A percentile compares a stretch with the other conserved stretches of the same genome.
Conservation (phyloP, 805 yeast genomes). For the Teunomyces gatunensis region DNA sequence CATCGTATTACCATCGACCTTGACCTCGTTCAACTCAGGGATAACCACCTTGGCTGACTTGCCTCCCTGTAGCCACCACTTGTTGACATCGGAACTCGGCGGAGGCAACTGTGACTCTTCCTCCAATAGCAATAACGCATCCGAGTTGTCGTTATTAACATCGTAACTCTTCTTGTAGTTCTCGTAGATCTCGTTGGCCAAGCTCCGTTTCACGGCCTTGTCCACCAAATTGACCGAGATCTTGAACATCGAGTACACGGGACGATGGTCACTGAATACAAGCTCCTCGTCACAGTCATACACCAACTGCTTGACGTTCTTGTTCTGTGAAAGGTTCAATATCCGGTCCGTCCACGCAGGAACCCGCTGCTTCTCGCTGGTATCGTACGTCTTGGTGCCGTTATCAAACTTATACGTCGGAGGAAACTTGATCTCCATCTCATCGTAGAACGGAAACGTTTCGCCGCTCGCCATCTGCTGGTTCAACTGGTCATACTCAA, state of each 20-base stretch:
- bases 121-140: conserved; percentile 24
- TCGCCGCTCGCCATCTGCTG: conserved; percentile 70
- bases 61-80: conserved; percentile 93
- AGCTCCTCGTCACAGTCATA: conserved; percentile 61
- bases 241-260: conserved; percentile 72
- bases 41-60: conserved; percentile 66
- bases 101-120: conserved; percentile 60
- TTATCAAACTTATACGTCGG: conserved; percentile 95
- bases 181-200: conserved; percentile 60
- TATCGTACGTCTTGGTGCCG: conserved; percentile 76
- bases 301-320: conserved; percentile 52
- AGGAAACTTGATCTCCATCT: conserved; percentile 68
- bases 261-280: conserved; percentile 83
- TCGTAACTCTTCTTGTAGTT: conserved; percentile 48
- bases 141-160: conserved; percentile 32
- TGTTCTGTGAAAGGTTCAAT: conserved; percentile 55
- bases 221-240: conserved; percentile 67
- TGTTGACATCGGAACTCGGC: conserved; percentile 76
- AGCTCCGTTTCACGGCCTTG: conserved; percentile 51
- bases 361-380: conserved; percentile 86
- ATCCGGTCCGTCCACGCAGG: conserved; percentile 98
- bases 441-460: conserved; percentile 77
- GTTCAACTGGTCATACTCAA: conserved; percentile 75
- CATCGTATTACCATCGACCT: conserved; percentile 13
- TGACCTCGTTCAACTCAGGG: conserved; percentile 37